These are phyloP conservation scores for Ceratocystis ficicola DNA, from an alignment of 2,329 filamentous ascomycete species.

Conservation along the genomic window DNA sequence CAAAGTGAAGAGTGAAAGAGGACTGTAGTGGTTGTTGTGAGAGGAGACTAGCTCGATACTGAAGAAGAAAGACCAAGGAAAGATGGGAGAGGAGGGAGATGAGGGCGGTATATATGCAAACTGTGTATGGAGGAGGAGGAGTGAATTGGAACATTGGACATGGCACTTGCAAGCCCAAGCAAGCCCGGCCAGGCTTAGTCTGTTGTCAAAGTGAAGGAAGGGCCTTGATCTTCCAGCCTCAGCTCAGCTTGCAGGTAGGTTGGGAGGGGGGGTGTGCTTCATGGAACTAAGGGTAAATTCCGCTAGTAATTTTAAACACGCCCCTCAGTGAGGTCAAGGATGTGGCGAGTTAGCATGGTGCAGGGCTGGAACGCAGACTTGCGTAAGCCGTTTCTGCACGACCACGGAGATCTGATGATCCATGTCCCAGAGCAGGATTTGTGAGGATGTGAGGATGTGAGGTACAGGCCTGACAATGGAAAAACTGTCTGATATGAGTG, in stretches of 20 bases:
- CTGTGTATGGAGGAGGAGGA: neutral
- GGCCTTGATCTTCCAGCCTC: too few relatives aligned
- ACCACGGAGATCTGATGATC: neutral
- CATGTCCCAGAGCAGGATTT: neutral
- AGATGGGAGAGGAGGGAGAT: neutral
- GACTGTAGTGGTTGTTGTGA: constrained; percentile 12
- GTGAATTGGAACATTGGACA: neutral
- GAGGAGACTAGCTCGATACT: constrained; percentile 20
- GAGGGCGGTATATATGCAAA: constrained; percentile 14
- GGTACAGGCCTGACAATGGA: too few relatives aligned
- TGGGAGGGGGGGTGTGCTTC: neutral
- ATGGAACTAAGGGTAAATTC: too few relatives aligned
- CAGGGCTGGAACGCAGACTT: neutral
- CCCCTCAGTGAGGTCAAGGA: neutral
- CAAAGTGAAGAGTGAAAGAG: constrained; percentile 14
- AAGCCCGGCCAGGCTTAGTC: too few relatives aligned
- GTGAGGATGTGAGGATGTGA: neutral
- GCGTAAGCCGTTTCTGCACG: neutral
- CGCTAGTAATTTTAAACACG: too few relatives aligned
- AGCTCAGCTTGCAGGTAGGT: too few relatives aligned
- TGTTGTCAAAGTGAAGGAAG: too few relatives aligned
- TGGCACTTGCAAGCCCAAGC: neutral
- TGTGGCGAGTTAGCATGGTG: neutral
- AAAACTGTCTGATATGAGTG: neutral
- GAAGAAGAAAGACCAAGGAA: constrained; percentile 10